Evolutionary conservation across 495 filamentous ascomycete species (phyloP).

Genomic region (Neurospora sp.): DNA sequence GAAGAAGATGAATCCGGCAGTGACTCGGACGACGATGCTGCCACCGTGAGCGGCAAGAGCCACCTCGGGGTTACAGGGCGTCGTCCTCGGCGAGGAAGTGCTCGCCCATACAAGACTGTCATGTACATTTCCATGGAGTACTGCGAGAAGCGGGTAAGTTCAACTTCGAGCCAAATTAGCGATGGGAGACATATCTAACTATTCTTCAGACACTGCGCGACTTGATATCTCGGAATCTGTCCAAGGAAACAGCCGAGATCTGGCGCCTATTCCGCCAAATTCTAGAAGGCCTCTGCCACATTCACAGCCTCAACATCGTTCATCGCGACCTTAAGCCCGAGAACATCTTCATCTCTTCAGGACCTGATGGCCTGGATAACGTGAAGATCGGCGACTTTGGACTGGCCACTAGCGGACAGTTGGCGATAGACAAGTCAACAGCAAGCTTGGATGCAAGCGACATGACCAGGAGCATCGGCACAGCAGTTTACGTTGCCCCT

Average conservation of each 20-base stretch:
- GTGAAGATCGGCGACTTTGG: slow-evolving; percentile 96
- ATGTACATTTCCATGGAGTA: slow-evolving; percentile 77
- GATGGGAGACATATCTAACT: neutral
- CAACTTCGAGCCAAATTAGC: neutral
- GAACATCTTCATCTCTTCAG: slow-evolving; percentile 74
- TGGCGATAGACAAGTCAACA: slow-evolving; percentile 53
- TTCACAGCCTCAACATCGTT: slow-evolving; percentile 85
- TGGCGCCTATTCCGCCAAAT: slow-evolving; percentile 92
- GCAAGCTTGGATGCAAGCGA: slow-evolving; percentile 41
- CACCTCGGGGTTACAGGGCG: slow-evolving; percentile 12
- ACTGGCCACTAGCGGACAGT: slow-evolving; percentile 80
- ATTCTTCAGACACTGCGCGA: slow-evolving; percentile 66
- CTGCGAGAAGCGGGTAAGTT: slow-evolving; percentile 76
- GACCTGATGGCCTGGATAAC: slow-evolving; percentile 64
- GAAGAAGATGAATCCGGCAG: slow-evolving; percentile 15
- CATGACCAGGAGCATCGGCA: slow-evolving; percentile 83
- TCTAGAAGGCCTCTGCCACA: slow-evolving; percentile 80
- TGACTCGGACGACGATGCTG: slow-evolving; percentile 12
- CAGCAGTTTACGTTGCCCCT: slow-evolving; percentile 87
- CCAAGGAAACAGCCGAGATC: slow-evolving; percentile 59
- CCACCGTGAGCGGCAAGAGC: slow-evolving; percentile 6
- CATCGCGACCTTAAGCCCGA: slow-evolving; percentile 97
- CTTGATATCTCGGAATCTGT: slow-evolving; percentile 69
- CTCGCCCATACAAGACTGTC: slow-evolving; percentile 27
- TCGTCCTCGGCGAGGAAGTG: slow-evolving; percentile 19